phyloP scores from a whole-genome alignment of 495 filamentous ascomycete species.

The Tuber umbilicatum region DNA sequence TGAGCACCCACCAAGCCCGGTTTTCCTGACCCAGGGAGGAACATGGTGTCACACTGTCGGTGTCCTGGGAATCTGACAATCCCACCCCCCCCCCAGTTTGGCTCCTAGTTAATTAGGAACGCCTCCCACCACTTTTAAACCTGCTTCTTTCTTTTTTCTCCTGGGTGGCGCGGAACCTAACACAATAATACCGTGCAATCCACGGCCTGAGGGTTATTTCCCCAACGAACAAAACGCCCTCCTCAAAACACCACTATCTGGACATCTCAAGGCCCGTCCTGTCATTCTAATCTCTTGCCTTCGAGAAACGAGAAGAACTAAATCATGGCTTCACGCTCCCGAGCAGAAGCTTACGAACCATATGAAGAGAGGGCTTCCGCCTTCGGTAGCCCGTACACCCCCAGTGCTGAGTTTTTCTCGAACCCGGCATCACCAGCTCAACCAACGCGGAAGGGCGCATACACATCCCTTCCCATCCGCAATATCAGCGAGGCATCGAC shows the following conservation, averaged over 20 bases:
- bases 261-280: background rate
- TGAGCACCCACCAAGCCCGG: background rate
- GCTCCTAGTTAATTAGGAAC: background rate
- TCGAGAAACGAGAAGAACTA: slow-evolving; percentile 42
- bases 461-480: slow-evolving; percentile 10
- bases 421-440: slow-evolving; percentile 9
- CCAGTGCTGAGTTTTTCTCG: slow-evolving; percentile 6
- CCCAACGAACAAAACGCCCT: background rate
- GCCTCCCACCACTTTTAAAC: background rate
- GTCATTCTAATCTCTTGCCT: background rate
- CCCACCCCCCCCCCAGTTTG: background rate
- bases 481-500: slow-evolving; percentile 18
- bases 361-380: slow-evolving; percentile 18
- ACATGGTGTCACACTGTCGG: background rate
- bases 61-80: background rate
- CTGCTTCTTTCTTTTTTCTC: background rate
- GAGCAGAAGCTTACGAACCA: slow-evolving; percentile 15
- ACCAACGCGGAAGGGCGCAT: slow-evolving; percentile 8
- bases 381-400: slow-evolving; percentile 10
- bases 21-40: background rate
- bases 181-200: background rate
- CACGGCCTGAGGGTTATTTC: background rate
- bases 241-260: background rate
- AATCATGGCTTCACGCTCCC: slow-evolving; percentile 15
- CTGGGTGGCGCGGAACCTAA: background rate